Evolutionary conservation across 2,329 filamentous ascomycete genomes (phyloP), one percentile per base, ranked within the genome.

Genomic region (Beauveria caledonica): DNA sequence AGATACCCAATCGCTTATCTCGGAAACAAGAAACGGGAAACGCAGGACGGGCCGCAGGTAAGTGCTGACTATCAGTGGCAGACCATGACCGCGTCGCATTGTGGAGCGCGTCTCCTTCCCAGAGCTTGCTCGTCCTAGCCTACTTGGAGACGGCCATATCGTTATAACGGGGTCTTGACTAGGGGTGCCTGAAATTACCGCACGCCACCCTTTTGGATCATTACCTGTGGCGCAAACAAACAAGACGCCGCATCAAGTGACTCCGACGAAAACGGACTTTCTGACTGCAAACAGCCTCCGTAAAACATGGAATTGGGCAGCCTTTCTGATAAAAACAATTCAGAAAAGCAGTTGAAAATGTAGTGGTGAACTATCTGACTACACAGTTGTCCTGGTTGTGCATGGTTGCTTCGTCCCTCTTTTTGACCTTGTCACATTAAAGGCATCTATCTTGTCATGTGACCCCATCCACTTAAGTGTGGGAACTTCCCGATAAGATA

Each of bases 161-260:
- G 19, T 17, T 56, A 15, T 57, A 62, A 60, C 61, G 57, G 57
- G 57, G 61, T 25, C n/a, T 15, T 19, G 15, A 33, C 23, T 55
- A 39, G 56, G 61, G 42, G 60, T 58, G 36, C n/a, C 52, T 62
- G 39, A 54, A 62, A 60, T 60, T 53, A 50, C 57, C 57, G 52
- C 61, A 60, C 56, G 51, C 61, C 51, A 62, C 55, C 42, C 56
- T 54, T 58, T 5, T 48, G 15, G 29, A 5, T 36, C 19, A 46
- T n/a, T 10, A 52, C 21, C 56, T 60, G 61, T 62, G 61, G 61
- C 61, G 61, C 56, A 60, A 60, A 52, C 46, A 39, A 39, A 46
- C 29, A n/a, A 40, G 44, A 53, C 48, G 33, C 42, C 39, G 25
- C 36, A n/a, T 59, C 60, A 62, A 36, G 55, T 62, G 60, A 59